Percentiles rank a stretch among this genome's conserved stretches.
Evolutionary conservation across 495 filamentous ascomycete species (phyloP).

Genomic region (Trichocladium uniseriatum): DNA sequence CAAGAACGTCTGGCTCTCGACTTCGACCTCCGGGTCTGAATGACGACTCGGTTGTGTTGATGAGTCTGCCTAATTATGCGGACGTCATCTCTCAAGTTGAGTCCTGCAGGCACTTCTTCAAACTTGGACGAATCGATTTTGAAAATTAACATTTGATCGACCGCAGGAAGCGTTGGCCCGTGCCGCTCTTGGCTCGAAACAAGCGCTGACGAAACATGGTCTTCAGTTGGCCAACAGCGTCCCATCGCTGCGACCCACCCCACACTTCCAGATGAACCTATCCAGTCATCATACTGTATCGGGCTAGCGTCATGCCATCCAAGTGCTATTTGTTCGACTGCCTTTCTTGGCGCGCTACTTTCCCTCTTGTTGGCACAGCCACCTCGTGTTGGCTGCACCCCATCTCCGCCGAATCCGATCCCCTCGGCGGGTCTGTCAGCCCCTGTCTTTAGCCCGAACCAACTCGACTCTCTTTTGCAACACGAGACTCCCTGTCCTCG

Average conservation of each 20-base stretch:
- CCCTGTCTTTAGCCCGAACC: not conserved
- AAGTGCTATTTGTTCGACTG: not conserved
- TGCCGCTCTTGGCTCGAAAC: no score
- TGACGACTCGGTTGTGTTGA: no score
- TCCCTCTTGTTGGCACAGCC: not conserved
- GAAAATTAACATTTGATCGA: no score
- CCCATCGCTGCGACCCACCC: no score
- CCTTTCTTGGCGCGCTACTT: conserved; percentile 2
- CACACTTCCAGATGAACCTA: conserved; percentile 1
- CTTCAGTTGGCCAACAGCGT: not conserved
- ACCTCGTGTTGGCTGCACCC: conserved; percentile 5
- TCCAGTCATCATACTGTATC: not conserved
- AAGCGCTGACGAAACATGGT: no score
- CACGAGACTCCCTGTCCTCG: conserved; percentile 5
- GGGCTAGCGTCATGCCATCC: not conserved
- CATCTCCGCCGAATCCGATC: not conserved
- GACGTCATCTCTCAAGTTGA: no score
- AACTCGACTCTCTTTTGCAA: conserved; percentile 1
- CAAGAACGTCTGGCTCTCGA: no score
- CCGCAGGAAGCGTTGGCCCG: no score
- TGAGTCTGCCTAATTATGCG: no score
- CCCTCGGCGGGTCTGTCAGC: not conserved
- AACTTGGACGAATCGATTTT: no score
- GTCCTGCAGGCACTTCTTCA: no score
- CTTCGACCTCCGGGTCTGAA: no score